A percentile compares a stretch with the other conserved stretches of the same genome.
Conservation (phyloP, 441 rosid species). For the Euphorbia schlechtendalii region DNA sequence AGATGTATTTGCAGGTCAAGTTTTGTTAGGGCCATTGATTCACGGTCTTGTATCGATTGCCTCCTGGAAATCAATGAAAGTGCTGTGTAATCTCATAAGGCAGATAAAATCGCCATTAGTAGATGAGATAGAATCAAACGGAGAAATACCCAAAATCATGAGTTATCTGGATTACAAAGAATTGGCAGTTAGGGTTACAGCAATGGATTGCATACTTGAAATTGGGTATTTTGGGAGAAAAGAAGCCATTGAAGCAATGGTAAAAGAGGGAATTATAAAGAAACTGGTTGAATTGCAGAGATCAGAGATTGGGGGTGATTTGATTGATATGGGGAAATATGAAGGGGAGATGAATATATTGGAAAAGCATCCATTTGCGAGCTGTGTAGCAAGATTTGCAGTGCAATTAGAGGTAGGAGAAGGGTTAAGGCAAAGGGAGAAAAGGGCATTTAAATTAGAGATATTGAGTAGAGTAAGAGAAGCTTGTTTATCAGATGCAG, state of each 20-base stretch:
- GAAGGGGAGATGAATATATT: conserved; percentile 25
- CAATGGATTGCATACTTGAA: conserved; percentile 52
- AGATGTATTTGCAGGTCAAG: conserved; percentile 64
- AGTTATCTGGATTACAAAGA: conserved; percentile 37
- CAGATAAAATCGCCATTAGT: conserved; percentile 53
- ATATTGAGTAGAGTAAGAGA: conserved; percentile 41
- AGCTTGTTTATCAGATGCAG: conserved; percentile 43
- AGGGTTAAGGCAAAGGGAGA: conserved; percentile 64
- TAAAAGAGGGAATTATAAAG: conserved; percentile 34
- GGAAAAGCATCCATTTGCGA: conserved; percentile 56
- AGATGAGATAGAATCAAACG: conserved; percentile 44
- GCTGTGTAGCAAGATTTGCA: conserved; percentile 63
- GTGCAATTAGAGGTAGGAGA: conserved; percentile 73
- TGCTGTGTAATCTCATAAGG: conserved; percentile 36
- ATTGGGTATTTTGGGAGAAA: conserved; percentile 59
- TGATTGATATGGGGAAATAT: conserved; percentile 38
- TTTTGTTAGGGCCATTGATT: conserved; percentile 37
- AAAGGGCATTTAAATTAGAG: conserved; percentile 49
- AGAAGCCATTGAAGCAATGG: conserved; percentile 52
- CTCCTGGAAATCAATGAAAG: conserved; percentile 29
- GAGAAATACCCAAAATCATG: conserved; percentile 40
- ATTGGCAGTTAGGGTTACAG: conserved; percentile 28
- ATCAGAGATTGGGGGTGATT: conserved; percentile 46
- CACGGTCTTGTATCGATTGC: conserved; percentile 39
- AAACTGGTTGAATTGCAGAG: conserved; percentile 54